Evolutionary conservation across 139 green algal genomes (phyloP), one percentile per base, ranked within the genome.

Genomic region (Tetratostichococcus sp.): DNA sequence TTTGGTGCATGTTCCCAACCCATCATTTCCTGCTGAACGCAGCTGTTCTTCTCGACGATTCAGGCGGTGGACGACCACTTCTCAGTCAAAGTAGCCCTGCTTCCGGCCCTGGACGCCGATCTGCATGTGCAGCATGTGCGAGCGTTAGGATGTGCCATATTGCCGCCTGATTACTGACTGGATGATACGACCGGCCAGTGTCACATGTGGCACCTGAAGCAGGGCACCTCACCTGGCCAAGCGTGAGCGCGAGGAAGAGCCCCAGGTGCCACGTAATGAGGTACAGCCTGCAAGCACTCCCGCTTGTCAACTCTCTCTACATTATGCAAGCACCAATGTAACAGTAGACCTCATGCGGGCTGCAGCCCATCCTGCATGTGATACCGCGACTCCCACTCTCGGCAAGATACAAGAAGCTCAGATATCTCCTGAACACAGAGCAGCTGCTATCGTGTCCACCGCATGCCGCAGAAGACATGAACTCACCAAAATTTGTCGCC

Each of bases 251-350:
- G 6, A 79, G 2, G 82, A 90, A 93, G 50, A 90, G 86, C 35
- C 86, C 86, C 65, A 92, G 65, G 81, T 94, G 89, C 80, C 84
- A 94, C 6, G 84, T 87, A 43, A 89, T 79, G 77, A 94, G 43
- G 82, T 91, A 91, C 35, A 93, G 74, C 82, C 82, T 87, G 82
- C 42, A 76, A 2, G 73, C 30, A 59, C 5, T 73, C 11, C 6
- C 16, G n/a, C 39, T n/a, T n/a, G n/a, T n/a, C n/a, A n/a, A n/a
- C n/a, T n/a, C n/a, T n/a, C n/a, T n/a, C n/a, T n/a, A n/a, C n/a
- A n/a, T n/a, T n/a, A n/a, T n/a, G n/a, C n/a, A n/a, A n/a, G n/a
- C n/a, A n/a, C n/a, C n/a, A n/a, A n/a, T n/a, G n/a, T n/a, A n/a
- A n/a, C n/a, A n/a, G n/a, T n/a, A n/a, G n/a, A n/a, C n/a, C n/a